Evolutionary conservation across 495 filamentous ascomycete genomes (phyloP), one percentile per base, ranked within the genome.

Genomic region (Neurospora terricola): DNA sequence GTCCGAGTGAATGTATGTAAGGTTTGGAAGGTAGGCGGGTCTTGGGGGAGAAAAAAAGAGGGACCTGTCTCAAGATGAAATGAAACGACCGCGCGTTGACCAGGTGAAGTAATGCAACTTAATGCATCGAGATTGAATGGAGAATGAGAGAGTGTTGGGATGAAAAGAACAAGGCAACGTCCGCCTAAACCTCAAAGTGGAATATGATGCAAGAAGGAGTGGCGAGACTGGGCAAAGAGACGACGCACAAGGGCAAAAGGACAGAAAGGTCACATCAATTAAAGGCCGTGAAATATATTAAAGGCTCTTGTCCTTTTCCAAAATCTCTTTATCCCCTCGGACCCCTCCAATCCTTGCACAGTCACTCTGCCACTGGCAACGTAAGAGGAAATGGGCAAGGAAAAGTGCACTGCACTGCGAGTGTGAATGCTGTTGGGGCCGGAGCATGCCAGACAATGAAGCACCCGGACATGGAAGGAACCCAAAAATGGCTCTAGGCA

Each of bases 391-490:
- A 62, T 66, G 27, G 54, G 54, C 54, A 66, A 66, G 54, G 14
- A 66, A 66, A 34, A 34, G 27, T 66, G 54, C 54, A 66, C 27
- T 36, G 27, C 54, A 66, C 12, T 34, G 54, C 12, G 27, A 66
- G 54, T 66, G 12, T 66, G 54, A 66, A 66, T 4, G 54, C 27
- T 66, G 54, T 66, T 66, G 54, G 54, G 30, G 27, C 23, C 30
- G 54, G 54, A 34, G 54, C 27, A 66, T 66, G 54, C 54, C 54
- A 75, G 70, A 79, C 77, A 81, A 80, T 78, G 76, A 76, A 75
- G 75, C 70, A 76, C 72, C 78, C 78, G 77, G 80, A 81, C 77
- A 76, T 73, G 78, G 78, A 81, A 81, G 77, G 78, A 76, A 69
- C 71, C 69, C 54, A 18, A 66, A 66, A 66, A 66, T 66, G 54